Conservation (phyloP, 305 asterid genomes). For the Solanum hybrid region DNA sequence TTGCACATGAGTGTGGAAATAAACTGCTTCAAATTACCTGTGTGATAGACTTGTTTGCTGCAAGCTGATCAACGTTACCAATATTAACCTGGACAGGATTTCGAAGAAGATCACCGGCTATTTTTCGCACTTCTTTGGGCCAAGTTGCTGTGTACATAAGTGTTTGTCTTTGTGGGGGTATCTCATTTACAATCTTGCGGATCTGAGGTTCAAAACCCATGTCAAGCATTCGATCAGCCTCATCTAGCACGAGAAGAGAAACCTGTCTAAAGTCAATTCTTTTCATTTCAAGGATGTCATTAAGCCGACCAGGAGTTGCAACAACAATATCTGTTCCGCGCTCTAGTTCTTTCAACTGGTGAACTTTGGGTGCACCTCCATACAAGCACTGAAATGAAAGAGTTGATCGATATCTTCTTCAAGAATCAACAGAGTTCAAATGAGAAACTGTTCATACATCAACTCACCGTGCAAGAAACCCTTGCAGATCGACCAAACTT, state of each 20-base stretch:
- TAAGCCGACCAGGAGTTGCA: slow-evolving; percentile 98
- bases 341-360: slow-evolving; percentile 80
- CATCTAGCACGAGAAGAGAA: slow-evolving; percentile 92
- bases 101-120: slow-evolving; percentile 81
- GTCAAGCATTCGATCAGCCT: slow-evolving; percentile 99
- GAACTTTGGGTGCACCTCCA: slow-evolving; percentile 96
- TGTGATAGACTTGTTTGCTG: slow-evolving; percentile 88
- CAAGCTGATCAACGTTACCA: slow-evolving; percentile 91
- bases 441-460: not conserved
- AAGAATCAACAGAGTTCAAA: not conserved
- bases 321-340: slow-evolving; percentile 92
- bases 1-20: not conserved
- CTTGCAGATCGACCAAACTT: slow-evolving; percentile 94
- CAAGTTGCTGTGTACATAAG: slow-evolving; percentile 99
- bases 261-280: slow-evolving; percentile 83
- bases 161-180: slow-evolving; percentile 95
- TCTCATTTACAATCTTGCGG: slow-evolving; percentile 86
- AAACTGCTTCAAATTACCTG: slow-evolving; percentile 40
- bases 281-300: slow-evolving; percentile 95
- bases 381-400: slow-evolving; percentile 66
- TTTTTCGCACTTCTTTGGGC: slow-evolving; percentile 94
- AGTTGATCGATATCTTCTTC: slow-evolving; percentile 8
- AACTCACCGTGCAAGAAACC: slow-evolving; percentile 80
- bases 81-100: slow-evolving; percentile 92
- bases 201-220: slow-evolving; percentile 99